A percentile compares a stretch with the other conserved stretches of the same genome.
Conservation (phyloP, 805 yeast genomes). For the Saturnispora besseyi region DNA sequence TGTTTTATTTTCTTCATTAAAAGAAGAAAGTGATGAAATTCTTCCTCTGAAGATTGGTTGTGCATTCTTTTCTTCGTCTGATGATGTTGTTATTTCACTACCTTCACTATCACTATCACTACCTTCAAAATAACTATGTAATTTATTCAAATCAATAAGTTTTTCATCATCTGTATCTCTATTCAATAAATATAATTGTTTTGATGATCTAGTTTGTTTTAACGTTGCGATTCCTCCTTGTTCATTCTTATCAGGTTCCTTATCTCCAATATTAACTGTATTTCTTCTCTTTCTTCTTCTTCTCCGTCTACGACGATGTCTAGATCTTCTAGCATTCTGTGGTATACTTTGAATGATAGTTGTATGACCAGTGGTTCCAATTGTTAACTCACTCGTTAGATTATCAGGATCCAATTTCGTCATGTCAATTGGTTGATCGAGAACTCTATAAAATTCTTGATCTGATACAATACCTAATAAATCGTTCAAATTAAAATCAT, state of each 20-base stretch:
- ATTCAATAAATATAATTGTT: conserved; percentile 21
- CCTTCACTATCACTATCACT: conserved; percentile 14
- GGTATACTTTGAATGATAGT: conserved; percentile 19
- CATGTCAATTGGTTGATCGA: conserved; percentile 21
- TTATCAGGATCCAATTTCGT: conserved; percentile 21
- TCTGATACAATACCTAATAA: conserved; percentile 22
- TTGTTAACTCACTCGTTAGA: conserved; percentile 20
- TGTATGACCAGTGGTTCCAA: conserved; percentile 17
- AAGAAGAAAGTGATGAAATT: conserved; percentile 15
- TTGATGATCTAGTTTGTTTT: conserved; percentile 24
- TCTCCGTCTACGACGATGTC: neutral
- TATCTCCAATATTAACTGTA: conserved; percentile 21
- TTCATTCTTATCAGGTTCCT: conserved; percentile 7
- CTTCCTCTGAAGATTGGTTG: conserved; percentile 10
- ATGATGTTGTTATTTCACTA: neutral
- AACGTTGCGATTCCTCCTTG: conserved; percentile 13
- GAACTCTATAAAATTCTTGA: conserved; percentile 19
- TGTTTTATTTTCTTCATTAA: conserved; percentile 14
- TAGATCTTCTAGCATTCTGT: neutral
- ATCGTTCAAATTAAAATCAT: conserved; percentile 25
- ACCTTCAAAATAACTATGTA: conserved; percentile 24
- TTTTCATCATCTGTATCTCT: conserved; percentile 17
- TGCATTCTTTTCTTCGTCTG: conserved; percentile 10
- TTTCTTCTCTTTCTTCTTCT: conserved; percentile 22
- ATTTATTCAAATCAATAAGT: conserved; percentile 22